Percentiles rank a stretch among this genome's conserved stretches.
Evolutionary conservation across 1,139 yeast species (phyloP).

Genomic region (Kodamaea derodonti): DNA sequence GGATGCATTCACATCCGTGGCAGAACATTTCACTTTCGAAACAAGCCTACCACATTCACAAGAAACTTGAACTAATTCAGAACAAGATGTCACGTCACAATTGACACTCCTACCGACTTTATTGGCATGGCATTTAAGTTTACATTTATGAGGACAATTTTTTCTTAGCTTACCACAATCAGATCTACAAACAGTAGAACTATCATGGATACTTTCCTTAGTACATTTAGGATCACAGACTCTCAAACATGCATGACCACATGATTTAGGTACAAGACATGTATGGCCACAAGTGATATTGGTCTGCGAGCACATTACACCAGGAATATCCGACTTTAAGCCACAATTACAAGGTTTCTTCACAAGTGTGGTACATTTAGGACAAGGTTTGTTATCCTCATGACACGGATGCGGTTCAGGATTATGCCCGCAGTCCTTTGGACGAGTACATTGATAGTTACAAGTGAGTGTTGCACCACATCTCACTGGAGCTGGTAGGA

Average conservation of each 20-base stretch:
- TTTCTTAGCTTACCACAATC: slow-evolving; percentile 49
- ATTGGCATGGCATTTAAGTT: slow-evolving; percentile 60
- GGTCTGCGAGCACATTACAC: slow-evolving; percentile 68
- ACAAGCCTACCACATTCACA: slow-evolving; percentile 66
- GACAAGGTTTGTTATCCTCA: slow-evolving; percentile 58
- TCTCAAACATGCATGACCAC: slow-evolving; percentile 72
- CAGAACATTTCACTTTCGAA: slow-evolving; percentile 50
- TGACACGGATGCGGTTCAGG: slow-evolving; percentile 78
- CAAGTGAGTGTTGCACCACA: slow-evolving; percentile 82
- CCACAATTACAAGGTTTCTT: slow-evolving; percentile 73
- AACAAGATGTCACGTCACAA: slow-evolving; percentile 42
- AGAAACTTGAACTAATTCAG: slow-evolving; percentile 42
- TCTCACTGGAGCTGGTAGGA: slow-evolving; percentile 79
- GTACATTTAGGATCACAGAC: slow-evolving; percentile 48
- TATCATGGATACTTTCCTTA: slow-evolving; percentile 27
- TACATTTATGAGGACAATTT: slow-evolving; percentile 65
- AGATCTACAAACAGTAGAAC: slow-evolving; percentile 46
- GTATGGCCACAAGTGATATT: slow-evolving; percentile 68
- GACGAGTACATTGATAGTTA: slow-evolving; percentile 61
- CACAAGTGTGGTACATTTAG: slow-evolving; percentile 71
- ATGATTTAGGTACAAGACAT: slow-evolving; percentile 54
- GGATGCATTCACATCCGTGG: slow-evolving; percentile 28
- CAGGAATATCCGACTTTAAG: slow-evolving; percentile 46
- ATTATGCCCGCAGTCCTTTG: slow-evolving; percentile 69
- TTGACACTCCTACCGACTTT: slow-evolving; percentile 29